Evolutionary conservation across 1,284 basidiomycete genomes (phyloP).

Genomic region (Cutaneotrichosporon daszewskae): DNA sequence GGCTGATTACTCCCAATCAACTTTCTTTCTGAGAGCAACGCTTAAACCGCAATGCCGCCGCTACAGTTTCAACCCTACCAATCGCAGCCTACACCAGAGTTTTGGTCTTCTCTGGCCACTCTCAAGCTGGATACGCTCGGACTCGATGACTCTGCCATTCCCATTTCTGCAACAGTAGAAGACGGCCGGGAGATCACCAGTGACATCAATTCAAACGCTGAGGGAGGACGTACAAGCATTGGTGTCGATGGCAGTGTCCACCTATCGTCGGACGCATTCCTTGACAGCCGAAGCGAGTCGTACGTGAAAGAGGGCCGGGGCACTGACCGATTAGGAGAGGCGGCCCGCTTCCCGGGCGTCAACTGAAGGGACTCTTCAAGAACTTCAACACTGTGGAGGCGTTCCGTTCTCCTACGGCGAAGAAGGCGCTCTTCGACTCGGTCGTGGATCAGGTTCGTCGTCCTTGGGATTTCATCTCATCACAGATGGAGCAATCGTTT

Average conservation of each 20-base stretch:
- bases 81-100: constrained; percentile 79
- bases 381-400: constrained; percentile 96
- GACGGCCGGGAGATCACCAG: constrained; percentile 60
- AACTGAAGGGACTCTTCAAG: constrained; percentile 69
- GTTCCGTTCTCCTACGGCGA: constrained; percentile 76
- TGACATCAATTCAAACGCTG: background rate
- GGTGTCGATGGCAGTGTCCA: constrained; percentile 36
- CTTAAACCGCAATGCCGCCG: constrained; percentile 37
- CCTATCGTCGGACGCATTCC: constrained; percentile 30
- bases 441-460: constrained; percentile 57
- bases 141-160: constrained; percentile 67
- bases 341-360: too few relatives aligned
- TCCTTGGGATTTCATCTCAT: background rate
- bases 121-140: constrained; percentile 88
- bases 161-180: constrained; percentile 64
- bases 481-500: constrained; percentile 35
- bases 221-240: too few relatives aligned
- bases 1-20: background rate
- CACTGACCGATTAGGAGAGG: too few relatives aligned
- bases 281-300: too few relatives aligned
- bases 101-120: constrained; percentile 86
- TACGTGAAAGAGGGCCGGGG: too few relatives aligned
- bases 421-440: constrained; percentile 72
- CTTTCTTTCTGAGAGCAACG: background rate
- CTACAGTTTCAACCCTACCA: constrained; percentile 82